Conservation (phyloP, 306 rosid genomes). For the Corylus americana region DNA sequence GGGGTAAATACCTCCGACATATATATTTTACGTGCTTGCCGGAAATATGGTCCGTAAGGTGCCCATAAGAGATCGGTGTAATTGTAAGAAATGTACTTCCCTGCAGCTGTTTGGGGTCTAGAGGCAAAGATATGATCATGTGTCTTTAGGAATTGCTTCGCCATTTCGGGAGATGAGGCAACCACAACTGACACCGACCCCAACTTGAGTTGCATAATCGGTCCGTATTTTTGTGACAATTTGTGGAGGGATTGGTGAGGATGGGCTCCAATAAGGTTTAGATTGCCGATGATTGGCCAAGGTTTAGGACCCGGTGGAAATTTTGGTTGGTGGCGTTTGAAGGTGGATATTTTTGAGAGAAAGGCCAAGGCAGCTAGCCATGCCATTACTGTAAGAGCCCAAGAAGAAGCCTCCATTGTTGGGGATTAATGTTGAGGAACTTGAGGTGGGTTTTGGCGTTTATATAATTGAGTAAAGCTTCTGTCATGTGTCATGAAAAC, state of each 20-base stretch:
- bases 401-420: neutral
- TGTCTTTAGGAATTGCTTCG: slow-evolving; percentile 33
- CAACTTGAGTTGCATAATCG: slow-evolving; percentile 43
- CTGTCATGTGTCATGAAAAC: too few relatives aligned
- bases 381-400: neutral
- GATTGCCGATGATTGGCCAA: slow-evolving; percentile 52
- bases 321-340: neutral
- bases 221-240: slow-evolving; percentile 42
- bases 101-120: slow-evolving; percentile 46
- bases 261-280: slow-evolving; percentile 35
- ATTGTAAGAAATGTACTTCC: slow-evolving; percentile 39
- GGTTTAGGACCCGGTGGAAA: slow-evolving; percentile 51
- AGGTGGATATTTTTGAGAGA: slow-evolving; percentile 4
- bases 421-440: too few relatives aligned
- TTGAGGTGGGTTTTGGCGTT: too few relatives aligned
- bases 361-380: slow-evolving; percentile 9
- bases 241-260: slow-evolving; percentile 50
- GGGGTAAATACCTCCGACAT: slow-evolving; percentile 41
- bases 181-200: slow-evolving; percentile 42
- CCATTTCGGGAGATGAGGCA: slow-evolving; percentile 44
- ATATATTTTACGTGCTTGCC: slow-evolving; percentile 44
- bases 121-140: slow-evolving; percentile 40
- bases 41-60: slow-evolving; percentile 42
- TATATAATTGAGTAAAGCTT: too few relatives aligned
- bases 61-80: slow-evolving; percentile 40